These are phyloP conservation scores for Ustanciosporium gigantosporum DNA, from an alignment of 1,284 basidiomycete genomes.

Conservation along the genomic window DNA sequence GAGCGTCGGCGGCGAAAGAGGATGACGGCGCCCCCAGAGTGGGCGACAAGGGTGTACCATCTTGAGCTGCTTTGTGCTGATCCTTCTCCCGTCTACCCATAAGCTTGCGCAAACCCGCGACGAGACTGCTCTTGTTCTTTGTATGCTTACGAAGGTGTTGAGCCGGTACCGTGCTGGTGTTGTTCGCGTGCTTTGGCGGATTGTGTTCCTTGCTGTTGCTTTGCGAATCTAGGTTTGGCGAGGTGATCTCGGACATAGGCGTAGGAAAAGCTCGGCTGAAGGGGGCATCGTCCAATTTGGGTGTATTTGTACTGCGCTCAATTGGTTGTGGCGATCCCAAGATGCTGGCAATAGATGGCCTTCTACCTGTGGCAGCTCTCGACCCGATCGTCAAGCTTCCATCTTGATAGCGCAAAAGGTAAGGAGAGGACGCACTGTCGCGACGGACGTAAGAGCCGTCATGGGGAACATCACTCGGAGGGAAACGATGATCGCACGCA, in stretches of 20 bases:
- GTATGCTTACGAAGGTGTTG: slow-evolving; percentile 15
- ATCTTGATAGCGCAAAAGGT: neutral
- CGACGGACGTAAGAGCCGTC: neutral
- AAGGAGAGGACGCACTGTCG: neutral
- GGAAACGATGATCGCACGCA: neutral
- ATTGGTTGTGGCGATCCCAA: neutral
- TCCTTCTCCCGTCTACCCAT: slow-evolving; percentile 21
- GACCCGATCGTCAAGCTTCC: neutral
- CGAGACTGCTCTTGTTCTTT: slow-evolving; percentile 29
- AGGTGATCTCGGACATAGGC: neutral
- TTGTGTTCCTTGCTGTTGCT: too few relatives aligned
- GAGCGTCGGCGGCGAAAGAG: too few relatives aligned
- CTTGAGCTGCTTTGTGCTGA: too few relatives aligned
- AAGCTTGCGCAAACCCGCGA: slow-evolving; percentile 26
- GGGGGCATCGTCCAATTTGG: neutral
- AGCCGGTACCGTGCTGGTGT: too few relatives aligned
- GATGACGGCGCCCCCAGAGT: too few relatives aligned
- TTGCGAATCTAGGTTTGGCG: neutral
- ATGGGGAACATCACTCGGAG: neutral
- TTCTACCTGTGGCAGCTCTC: neutral
- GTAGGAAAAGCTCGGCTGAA: neutral
- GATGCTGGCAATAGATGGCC: neutral
- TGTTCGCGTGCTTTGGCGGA: too few relatives aligned
- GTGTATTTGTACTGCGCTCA: neutral
- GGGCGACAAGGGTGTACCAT: too few relatives aligned